Percentiles rank a stretch among this genome's conserved stretches.
Evolutionary conservation across 1,139 yeast genomes (phyloP).

Genomic region (Yamadazyma conglobata): DNA sequence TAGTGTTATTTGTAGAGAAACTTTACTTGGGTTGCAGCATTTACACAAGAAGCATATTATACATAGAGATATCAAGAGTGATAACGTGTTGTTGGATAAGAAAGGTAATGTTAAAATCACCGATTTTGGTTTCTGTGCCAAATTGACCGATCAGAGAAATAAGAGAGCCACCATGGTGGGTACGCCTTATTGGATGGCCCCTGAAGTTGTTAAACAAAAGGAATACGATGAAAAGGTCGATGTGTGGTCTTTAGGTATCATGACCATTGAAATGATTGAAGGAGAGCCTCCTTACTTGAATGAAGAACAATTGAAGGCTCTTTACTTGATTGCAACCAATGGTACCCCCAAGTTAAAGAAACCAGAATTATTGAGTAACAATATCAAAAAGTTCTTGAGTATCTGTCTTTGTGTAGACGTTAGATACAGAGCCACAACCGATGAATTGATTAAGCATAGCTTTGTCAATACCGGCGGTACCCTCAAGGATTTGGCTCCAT

Average conservation of each 20-base stretch:
- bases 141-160: slow-evolving; percentile 84
- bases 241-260: slow-evolving; percentile 96
- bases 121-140: slow-evolving; percentile 98
- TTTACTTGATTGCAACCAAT: slow-evolving; percentile 86
- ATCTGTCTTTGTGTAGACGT: slow-evolving; percentile 96
- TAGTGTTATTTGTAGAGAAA: slow-evolving; percentile 85
- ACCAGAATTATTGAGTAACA: slow-evolving; percentile 75
- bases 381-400: slow-evolving; percentile 81
- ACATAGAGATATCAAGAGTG: slow-evolving; percentile 94
- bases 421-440: slow-evolving; percentile 84
- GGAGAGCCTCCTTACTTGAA: slow-evolving; percentile 97
- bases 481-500: slow-evolving; percentile 61
- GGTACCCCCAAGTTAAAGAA: slow-evolving; percentile 94
- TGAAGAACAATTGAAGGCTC: slow-evolving; percentile 70
- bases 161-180: slow-evolving; percentile 99
- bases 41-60: slow-evolving; percentile 88
- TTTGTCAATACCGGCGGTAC: slow-evolving; percentile 54
- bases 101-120: slow-evolving; percentile 91
- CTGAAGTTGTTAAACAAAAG: slow-evolving; percentile 95
- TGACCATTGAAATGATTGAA: slow-evolving; percentile 98
- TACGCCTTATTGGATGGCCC: slow-evolving; percentile 99
- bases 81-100: slow-evolving; percentile 83
- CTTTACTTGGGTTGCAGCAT: slow-evolving; percentile 88
- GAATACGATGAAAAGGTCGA: slow-evolving; percentile 97
- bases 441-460: slow-evolving; percentile 77